Evolutionary conservation across 2,329 filamentous ascomycete species (phyloP).

Genomic region (Xylariaceae sp.): DNA sequence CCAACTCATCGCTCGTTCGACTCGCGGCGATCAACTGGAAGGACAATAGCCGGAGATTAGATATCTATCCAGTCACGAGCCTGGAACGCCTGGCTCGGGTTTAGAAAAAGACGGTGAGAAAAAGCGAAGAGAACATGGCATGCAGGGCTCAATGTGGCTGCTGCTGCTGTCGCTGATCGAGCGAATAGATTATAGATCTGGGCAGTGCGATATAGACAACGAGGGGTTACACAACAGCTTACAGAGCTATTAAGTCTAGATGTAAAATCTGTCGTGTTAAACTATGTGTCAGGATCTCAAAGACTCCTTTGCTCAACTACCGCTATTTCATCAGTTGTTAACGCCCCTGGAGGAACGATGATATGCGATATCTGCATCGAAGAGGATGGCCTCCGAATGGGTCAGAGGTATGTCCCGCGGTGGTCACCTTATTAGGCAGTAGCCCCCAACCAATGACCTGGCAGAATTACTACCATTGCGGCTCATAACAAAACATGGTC

Average conservation of each 20-base stretch:
- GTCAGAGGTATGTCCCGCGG: slow-evolving; percentile 38
- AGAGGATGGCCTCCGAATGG: slow-evolving; percentile 29
- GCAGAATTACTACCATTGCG: slow-evolving; percentile 34
- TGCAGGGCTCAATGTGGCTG: slow-evolving; percentile 26
- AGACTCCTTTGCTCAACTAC: slow-evolving; percentile 10
- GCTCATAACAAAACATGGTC: slow-evolving; percentile 43
- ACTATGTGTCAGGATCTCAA: slow-evolving; percentile 25
- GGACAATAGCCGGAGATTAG: slow-evolving; percentile 5
- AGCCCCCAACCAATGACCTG: slow-evolving; percentile 41
- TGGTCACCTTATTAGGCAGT: slow-evolving; percentile 31
- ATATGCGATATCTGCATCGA: slow-evolving; percentile 21
- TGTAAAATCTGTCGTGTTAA: slow-evolving; percentile 27
- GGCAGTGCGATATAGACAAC: slow-evolving; percentile 25
- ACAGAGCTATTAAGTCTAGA: slow-evolving; percentile 15
- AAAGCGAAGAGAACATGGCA: slow-evolving; percentile 23
- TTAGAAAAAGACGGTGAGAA: slow-evolving; percentile 35
- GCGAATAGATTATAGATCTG: slow-evolving; percentile 30
- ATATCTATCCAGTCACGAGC: slow-evolving; percentile 15
- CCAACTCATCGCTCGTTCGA: slow-evolving; percentile 30
- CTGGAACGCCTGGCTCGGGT: slow-evolving; percentile 1
- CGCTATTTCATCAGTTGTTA: slow-evolving; percentile 5
- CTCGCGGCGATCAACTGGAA: slow-evolving; percentile 19
- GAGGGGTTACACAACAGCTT: slow-evolving; percentile 33
- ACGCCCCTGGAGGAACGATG: slow-evolving; percentile 18
- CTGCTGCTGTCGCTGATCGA: slow-evolving; percentile 14